These are phyloP conservation scores for Fusarium sulawesiense DNA, from an alignment of 2,329 filamentous ascomycete species.

Conservation along the genomic window DNA sequence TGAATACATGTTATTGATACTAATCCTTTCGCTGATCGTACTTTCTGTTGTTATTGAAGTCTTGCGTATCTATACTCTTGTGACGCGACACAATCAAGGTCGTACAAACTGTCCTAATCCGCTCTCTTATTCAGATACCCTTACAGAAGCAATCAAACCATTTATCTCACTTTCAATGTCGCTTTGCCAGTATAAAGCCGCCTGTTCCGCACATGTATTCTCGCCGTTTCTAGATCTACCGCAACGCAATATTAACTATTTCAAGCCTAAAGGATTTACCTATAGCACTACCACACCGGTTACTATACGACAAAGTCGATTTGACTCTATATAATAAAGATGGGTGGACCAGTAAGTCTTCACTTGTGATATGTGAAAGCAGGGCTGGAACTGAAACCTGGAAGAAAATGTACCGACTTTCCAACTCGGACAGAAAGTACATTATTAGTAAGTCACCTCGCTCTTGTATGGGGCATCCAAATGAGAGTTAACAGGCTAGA, in stretches of 20 bases:
- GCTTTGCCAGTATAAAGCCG: not conserved
- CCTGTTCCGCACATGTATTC: not conserved
- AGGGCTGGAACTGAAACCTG: not conserved
- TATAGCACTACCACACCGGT: not conserved
- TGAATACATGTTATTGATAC: too few species aligned
- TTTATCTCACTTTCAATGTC: not conserved
- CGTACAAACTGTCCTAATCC: fast-evolving
- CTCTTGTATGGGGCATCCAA: too few species aligned
- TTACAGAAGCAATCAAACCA: not conserved
- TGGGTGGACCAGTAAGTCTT: not conserved
- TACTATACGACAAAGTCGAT: not conserved
- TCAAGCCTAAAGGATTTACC: fast-evolving
- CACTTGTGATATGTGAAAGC: not conserved
- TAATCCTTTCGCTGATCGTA: too few species aligned
- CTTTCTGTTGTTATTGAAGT: not conserved
- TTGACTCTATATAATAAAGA: too few species aligned
- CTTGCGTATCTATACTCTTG: not conserved
- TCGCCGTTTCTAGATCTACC: not conserved
- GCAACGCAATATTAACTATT: not conserved
- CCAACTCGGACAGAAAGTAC: too few species aligned
- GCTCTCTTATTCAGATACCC: fast-evolving
- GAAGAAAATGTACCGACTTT: too few species aligned
- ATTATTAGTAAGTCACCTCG: too few species aligned
- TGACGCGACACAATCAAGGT: not conserved
- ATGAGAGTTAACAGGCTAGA: too few species aligned